These are phyloP conservation scores for Pseudogymnoascus destructans DNA, from an alignment of 2,329 filamentous ascomycete genomes.

Conservation along the genomic window DNA sequence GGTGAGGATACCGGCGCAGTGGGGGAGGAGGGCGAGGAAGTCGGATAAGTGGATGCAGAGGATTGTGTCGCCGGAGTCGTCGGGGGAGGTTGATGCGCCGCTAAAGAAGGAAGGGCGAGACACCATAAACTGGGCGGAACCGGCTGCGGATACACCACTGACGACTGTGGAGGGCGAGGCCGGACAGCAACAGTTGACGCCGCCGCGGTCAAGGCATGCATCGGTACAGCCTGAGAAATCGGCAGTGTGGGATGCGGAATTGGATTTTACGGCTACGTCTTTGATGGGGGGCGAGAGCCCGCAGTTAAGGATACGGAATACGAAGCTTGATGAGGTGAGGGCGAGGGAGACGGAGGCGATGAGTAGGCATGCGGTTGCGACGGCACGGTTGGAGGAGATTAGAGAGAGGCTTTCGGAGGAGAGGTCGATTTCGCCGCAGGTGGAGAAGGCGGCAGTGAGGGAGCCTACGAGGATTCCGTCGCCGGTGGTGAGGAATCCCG, in stretches of 20 bases:
- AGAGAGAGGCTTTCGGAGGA: conserved; percentile 19
- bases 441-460: neutral
- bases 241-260: conserved; percentile 18
- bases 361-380: conserved; percentile 16
- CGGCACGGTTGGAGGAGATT: conserved; percentile 18
- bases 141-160: conserved; percentile 13
- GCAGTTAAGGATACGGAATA: conserved; percentile 16
- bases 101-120: neutral
- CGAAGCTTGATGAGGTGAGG: conserved; percentile 20
- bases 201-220: conserved; percentile 17
- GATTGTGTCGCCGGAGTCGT: conserved; percentile 16
- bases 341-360: conserved; percentile 17
- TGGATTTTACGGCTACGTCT: conserved; percentile 22
- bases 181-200: conserved; percentile 14
- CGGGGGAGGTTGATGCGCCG: conserved; percentile 12
- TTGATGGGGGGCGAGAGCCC: conserved; percentile 20
- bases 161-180: conserved; percentile 15
- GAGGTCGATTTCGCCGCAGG: conserved; percentile 15
- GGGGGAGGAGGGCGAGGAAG: conserved; percentile 16
- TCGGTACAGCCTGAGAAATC: conserved; percentile 17
- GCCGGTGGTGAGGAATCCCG: neutral
- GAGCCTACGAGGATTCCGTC: neutral
- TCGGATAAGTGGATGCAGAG: conserved; percentile 14
- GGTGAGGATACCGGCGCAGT: conserved; percentile 14
- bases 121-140: neutral